These are phyloP conservation scores for Termitomyces sp. DNA, from an alignment of 768 basidiomycete genomes.

Conservation along the genomic window DNA sequence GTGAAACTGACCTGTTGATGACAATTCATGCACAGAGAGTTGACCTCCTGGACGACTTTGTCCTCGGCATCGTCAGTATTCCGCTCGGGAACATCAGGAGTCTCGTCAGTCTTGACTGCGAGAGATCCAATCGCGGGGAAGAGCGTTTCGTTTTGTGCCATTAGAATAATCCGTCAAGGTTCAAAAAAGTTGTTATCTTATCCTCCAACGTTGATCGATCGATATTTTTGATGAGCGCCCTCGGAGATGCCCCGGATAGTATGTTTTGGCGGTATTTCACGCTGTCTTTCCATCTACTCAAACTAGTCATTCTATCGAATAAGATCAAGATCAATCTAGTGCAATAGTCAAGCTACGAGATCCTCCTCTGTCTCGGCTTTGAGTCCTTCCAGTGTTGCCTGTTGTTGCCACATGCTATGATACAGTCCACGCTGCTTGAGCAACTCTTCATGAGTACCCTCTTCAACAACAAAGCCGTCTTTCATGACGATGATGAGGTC, in stretches of 20 bases:
- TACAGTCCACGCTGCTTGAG: conserved; percentile 69
- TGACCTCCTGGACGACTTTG: conserved; percentile 73
- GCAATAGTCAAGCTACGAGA: not conserved
- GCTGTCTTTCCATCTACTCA: too few species aligned
- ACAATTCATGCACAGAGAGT: conserved; percentile 93
- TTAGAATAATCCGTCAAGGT: not conserved
- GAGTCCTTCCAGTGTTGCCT: conserved; percentile 43
- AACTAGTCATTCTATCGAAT: not conserved
- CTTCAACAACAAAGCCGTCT: conserved; percentile 87
- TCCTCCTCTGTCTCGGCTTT: conserved; percentile 11
- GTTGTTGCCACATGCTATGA: conserved; percentile 78
- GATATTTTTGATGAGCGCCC: not conserved
- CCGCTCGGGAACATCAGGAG: not conserved
- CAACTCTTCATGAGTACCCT: conserved; percentile 90
- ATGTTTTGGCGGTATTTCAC: too few species aligned
- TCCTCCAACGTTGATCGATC: not conserved
- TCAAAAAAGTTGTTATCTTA: conserved; percentile 8
- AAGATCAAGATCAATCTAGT: not conserved
- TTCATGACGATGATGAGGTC: conserved; percentile 92
- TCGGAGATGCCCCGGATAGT: too few species aligned
- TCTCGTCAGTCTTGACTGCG: conserved; percentile 10
- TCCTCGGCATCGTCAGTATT: conserved; percentile 42
- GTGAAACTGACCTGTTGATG: conserved; percentile 67
- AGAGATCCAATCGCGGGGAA: conserved; percentile 14
- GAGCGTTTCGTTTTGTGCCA: conserved; percentile 4